Base-by-base conservation (phyloP, 2,329 filamentous ascomycete genomes). In the Cladosporium sp. region DNA sequence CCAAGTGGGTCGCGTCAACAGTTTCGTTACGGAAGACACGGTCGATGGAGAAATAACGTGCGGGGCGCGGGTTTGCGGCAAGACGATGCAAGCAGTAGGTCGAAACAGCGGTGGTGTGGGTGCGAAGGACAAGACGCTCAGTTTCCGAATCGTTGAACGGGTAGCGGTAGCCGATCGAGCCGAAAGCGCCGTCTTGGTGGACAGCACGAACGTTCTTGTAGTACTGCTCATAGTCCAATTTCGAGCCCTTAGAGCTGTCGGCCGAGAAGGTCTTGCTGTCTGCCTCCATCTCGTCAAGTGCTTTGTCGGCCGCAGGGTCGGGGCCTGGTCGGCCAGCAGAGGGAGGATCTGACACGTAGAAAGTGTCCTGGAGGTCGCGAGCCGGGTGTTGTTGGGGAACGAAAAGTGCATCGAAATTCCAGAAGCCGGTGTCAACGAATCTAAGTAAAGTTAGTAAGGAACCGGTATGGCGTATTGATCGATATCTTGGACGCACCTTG, bases 11-110 rank as follows among this genome's bases (percentile, higher is more conserved):
- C 11, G 91, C 91, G 66, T 98, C 93, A 54, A 98, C 91, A 2
- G 89, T 89, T 74, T 98, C 93, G 72, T 98, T 98, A 61, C 89
- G 84, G 85, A 98, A 98, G 56, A 98, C 93, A 51, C 93, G 84
- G 73, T 98, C 93, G 68, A 98, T 98, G 57, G 89, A 95, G 78
- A 98, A 98, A 77, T 95, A 97, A 57, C 91, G 85, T n/a, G 89
- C 90, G 4, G 89, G 87, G 11, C 88, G 86, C 55, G 88, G 90
- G 67, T 87, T 81, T 53, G 86, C 81, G 28, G 93, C 90, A 49
- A 98, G 81, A 67, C 90, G 90, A 74, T 95, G 85, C 59, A 98
- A 82, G 77, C 95, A 89, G 65, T 88, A 89, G 28, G 92, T 87
- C 37, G 87, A 95, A 58, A 95, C 86, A 49, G 93, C 86, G 32